Evolutionary conservation across 1,284 basidiomycete genomes (phyloP), one percentile per base, ranked within the genome.

Genomic region (Leccinum subrobustum): DNA sequence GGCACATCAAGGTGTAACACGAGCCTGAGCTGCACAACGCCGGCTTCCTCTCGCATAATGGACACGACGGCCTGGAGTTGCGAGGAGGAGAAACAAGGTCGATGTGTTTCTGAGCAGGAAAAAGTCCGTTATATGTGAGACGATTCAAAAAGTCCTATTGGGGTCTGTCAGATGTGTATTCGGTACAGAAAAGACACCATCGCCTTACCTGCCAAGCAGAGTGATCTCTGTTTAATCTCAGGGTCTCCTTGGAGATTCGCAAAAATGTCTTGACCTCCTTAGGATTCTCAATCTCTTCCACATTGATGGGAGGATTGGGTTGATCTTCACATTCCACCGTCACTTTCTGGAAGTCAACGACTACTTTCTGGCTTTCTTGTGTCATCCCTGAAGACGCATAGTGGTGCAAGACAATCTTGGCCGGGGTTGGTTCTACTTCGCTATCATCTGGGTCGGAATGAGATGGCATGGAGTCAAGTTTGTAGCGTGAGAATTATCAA

Each of bases 241-340:
- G 12, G 6, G 6, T 35, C 33, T 14, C 6, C 33, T 1, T 6
- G 6, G 12, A 14, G 33, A 0, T 35, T 14, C 12, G 37, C 3
- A 68, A 31, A 47, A 64, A 59, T 1, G 62, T 53, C 44, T 57
- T 60, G 50, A 72, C 63, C 50, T 64, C 68, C 20, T 67, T 42
- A 3, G 29, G 66, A 14, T 16, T 11, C n/a, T 68, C 68, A 56
- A 71, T 70, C 35, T 60, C 54, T 59, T 70, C 64, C 6, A 64
- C 60, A 6, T 61, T 59, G 51, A 68, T 64, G 51, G 59, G 14
- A 12, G 14, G 35, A 37, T 16, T 37, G 35, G 35, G 14, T 37
- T 37, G 37, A 16, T 7, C 37, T 16, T 37, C 60, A 31, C 57
- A 61, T 33, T 57, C 58, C 1, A 33, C 66, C 0, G 64, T 71